Evolutionary conservation across 2,329 filamentous ascomycete species (phyloP), one percentile per base, ranked within the genome.

Genomic region (Nakataea oryzae): DNA sequence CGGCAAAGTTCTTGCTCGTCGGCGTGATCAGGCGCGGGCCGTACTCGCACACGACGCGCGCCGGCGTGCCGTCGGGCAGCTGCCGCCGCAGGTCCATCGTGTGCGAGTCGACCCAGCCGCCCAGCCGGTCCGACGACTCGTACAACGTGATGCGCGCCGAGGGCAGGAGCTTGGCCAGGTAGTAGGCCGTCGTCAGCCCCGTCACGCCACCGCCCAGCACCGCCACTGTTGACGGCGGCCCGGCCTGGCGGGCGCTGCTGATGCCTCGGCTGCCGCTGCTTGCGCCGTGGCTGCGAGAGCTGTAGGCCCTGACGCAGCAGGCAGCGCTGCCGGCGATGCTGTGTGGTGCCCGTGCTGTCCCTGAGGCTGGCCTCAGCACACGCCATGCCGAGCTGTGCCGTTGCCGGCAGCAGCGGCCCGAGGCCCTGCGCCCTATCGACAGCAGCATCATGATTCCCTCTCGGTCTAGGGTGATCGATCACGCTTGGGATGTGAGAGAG

Each of bases 151-250:
- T 86, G 60, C 86, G 85, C 41, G 85, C 81, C 58, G 73, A 63
- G 4, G 87, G 85, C n/a, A 89, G 81, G 68, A 86, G 79, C 66
- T 84, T 84, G 14, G 86, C 80, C 57, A 96, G 79, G 73, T 90
- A 92, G 77, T 90, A 91, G 32, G 91, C 91, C 54, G 86, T 82
- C 47, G 88, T 84, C 58, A 96, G 82, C 60, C 92, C 92, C 1
- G 91, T 95, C 71, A 96, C 86, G 54, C 92, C 92, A 64, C 87
- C 91, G 61, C 92, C 92, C 32, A 96, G 74, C 60, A 96, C 80
- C 28, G 89, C 90, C 62, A 91, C 76, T 26, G 74, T 67, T 62
- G 30, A 30, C 17, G 41, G 41, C 41, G 34, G 34, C 14, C 41
- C 17, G 17, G 8, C 9, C 41, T n/a, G 41, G 41, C 41, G 41